phyloP scores from a whole-genome alignment of 306 rosid genomes.

The Potentilla sterilis region DNA sequence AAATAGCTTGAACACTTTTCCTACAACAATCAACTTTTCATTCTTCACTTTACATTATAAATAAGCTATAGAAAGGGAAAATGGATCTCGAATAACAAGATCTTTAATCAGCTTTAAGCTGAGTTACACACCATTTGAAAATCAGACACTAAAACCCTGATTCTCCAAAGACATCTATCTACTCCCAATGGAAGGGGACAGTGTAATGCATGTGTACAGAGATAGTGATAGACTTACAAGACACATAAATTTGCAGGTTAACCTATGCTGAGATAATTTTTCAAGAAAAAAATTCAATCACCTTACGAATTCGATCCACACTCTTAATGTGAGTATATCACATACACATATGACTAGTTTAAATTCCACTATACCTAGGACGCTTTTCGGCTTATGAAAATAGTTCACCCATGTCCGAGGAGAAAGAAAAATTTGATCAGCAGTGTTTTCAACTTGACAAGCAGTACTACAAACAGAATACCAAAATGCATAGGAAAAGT shows the following conservation, averaged over 20 bases:
- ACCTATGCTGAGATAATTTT: background rate
- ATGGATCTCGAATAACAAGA: no score
- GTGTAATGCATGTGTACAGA: background rate
- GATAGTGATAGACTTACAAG: no score
- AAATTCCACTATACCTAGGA: background rate
- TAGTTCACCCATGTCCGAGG: background rate
- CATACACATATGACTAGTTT: background rate
- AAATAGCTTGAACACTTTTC: background rate
- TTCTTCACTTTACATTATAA: no score
- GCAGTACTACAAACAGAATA: background rate
- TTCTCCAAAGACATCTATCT: background rate
- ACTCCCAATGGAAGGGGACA: background rate
- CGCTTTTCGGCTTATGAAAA: no score
- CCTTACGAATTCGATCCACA: background rate
- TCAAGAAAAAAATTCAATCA: no score
- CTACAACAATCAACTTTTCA: no score
- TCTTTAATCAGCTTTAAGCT: no score
- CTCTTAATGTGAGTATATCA: background rate
- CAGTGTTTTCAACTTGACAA: background rate
- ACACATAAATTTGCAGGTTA: background rate
- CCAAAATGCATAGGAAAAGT: background rate
- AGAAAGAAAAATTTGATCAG: background rate
- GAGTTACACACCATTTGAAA: background rate
- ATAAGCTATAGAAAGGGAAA: no score
- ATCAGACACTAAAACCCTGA: background rate